phyloP scores from a whole-genome alignment of 345 rosid species.

The Eucalyptus caleyi region DNA sequence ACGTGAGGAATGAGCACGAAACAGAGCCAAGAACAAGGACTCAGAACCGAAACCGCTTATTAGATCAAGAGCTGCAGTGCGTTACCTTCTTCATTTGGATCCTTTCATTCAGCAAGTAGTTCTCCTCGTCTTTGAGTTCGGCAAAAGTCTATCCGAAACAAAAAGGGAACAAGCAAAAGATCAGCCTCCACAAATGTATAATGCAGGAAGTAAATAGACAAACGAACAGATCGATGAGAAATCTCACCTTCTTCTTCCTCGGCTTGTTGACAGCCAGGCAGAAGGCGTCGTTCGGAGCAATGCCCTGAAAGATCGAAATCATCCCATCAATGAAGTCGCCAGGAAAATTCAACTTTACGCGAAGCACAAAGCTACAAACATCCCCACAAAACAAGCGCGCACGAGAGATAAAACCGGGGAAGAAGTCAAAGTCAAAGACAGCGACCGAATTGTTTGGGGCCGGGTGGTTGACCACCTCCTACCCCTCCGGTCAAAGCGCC shows the following conservation, averaged over 20 bases:
- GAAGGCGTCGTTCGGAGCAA: conserved; percentile 16
- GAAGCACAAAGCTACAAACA: neutral
- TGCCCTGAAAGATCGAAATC: conserved; percentile 16
- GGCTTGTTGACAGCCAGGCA: conserved; percentile 24
- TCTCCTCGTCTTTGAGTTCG: conserved; percentile 60
- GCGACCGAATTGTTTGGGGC: neutral
- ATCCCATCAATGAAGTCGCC: neutral
- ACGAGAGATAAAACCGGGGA: neutral
- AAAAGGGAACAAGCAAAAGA: neutral
- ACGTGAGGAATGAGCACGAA: rapidly evolving
- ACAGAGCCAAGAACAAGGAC: neutral
- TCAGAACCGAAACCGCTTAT: neutral
- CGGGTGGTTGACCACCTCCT: neutral
- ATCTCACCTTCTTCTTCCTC: conserved; percentile 47
- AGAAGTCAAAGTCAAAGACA: neutral
- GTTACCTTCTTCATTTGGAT: conserved; percentile 34
- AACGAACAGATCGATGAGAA: neutral
- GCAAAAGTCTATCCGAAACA: conserved; percentile 32
- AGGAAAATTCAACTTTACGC: neutral
- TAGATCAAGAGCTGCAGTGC: neutral
- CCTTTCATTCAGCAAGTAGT: conserved; percentile 38
- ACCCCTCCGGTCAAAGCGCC: neutral
- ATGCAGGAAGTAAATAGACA: neutral
- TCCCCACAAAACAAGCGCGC: neutral
- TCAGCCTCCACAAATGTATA: neutral